Base-by-base conservation (phyloP, 257 asterid species). In the Anisodus acutangulus region DNA sequence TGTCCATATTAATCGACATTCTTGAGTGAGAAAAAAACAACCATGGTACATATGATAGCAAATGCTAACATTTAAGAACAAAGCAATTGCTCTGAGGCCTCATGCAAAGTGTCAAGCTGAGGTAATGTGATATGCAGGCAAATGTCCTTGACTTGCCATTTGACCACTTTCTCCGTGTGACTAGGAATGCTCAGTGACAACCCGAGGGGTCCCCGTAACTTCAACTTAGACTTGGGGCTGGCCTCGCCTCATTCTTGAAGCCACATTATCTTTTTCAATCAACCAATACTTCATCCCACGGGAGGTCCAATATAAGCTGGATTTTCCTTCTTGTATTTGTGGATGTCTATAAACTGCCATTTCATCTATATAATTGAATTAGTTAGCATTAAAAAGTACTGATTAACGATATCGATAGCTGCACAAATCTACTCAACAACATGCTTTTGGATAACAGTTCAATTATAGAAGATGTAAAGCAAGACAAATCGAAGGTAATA, bases 31-130 rank as follows among this genome's bases (percentile, higher is more conserved):
- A 2, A 71, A n/a, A n/a, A 5, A 45, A 9, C 16, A 6, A 70
- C 0, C 51, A 70, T 43, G 37, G 79, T 16, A 53, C 31, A 69
- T 7, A 39, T 35, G 10, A 67, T 35, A 35, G 22, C 5, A 57
- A 57, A 5, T 57, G 51, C 8, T 47, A 57, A 67, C 1, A 41
- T 37, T 37, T 8, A 68, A 68, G 13, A 68, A 68, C 3, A 68
- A 70, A 70, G 16, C 79, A 70, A n/a, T 71, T n/a, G 17, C 39
- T 71, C 39, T n/a, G 79, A 71, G 10, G 80, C 55, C 60, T 47
- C 43, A 11, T 49, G 43, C 39, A 49, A n/a, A 68, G 9, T 47
- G 62, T 15, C 22, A 3, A 22, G 22, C 45, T 11, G 43, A 4
- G 78, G 54, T 8, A 41, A 69, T 16, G 53, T 68, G 13, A 68